Evolutionary conservation across 1,284 basidiomycete species (phyloP), one percentile per base, ranked within the genome.

Genomic region (Ceraceosorus bombacis): DNA sequence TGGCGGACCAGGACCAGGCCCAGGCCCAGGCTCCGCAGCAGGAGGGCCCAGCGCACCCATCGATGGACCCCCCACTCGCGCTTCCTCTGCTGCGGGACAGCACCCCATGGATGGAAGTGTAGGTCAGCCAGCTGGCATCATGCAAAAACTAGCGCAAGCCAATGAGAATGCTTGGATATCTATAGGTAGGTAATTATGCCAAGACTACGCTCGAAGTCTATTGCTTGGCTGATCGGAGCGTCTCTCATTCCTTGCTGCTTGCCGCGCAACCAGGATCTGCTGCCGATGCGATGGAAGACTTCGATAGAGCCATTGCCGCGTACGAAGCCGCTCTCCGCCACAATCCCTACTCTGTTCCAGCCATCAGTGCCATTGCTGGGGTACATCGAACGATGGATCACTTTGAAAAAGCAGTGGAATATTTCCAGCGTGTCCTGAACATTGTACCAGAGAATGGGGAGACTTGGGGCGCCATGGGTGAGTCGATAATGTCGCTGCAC

Each of bases 351-450:
- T 76, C 74, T 8, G 64, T 77, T 0, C 68, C 72, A 1, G 74
- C 74, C 12, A 67, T 77, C 41, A 74, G 66, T 51, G 74, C 73
- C 37, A 77, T 76, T 41, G 74, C 74, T 36, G 72, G 69, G 50
- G 69, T 74, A 8, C 70, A 77, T 48, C 70, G 74, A 13, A 68
- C 71, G 12, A 41, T 77, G 51, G 74, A 77, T 53, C 73, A 72
- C 58, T 76, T 74, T 49, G 74, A 73, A 57, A 49, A 91, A 87
- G 92, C 93, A 56, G 86, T 96, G 78, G 93, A 95, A 60, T 94
- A 88, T 80, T 95, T 94, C 78, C 89, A 94, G 77, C 86, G 90
- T 56, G 90, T 92, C 48, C 83, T 96, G 62, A 83, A 83, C 72
- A 83, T 94, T 53, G 69, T 73, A 5, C 74, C 72, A 9, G 74